These are phyloP conservation scores for Ambrosia trifida DNA, from an alignment of 129 eudicot species.

Conservation along the genomic window DNA sequence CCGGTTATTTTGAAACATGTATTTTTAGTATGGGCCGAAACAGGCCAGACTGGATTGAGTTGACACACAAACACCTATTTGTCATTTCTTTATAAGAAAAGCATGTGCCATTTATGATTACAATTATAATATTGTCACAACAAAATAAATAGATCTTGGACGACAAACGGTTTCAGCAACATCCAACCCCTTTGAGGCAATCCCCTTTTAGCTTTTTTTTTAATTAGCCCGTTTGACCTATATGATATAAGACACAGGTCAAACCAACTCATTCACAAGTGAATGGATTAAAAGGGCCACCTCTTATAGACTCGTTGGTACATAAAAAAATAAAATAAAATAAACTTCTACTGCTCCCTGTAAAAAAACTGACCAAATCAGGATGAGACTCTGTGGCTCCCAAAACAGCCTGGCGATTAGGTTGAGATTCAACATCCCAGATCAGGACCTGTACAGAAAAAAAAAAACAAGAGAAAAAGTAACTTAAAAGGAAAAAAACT, in stretches of 20 bases:
- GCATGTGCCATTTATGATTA: neutral
- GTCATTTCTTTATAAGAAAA: neutral
- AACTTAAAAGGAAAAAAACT: neutral
- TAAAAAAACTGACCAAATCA: constrained; percentile 31
- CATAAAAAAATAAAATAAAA: neutral
- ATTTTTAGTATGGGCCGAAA: neutral
- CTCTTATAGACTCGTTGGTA: neutral
- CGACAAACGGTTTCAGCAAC: neutral
- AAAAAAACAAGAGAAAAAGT: neutral
- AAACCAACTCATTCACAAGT: neutral
- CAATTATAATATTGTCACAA: neutral
- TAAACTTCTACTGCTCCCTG: too few species aligned
- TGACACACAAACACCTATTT: neutral
- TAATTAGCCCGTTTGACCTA: neutral
- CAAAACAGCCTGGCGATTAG: constrained; percentile 36
- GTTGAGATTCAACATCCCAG: constrained; percentile 42
- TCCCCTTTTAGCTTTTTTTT: neutral
- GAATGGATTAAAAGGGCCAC: neutral
- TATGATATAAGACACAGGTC: neutral
- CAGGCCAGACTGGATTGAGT: neutral
- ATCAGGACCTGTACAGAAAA: constrained; percentile 30
- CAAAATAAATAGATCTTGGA: neutral
- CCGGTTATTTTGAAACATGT: neutral
- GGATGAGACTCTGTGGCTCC: constrained; percentile 38
- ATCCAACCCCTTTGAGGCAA: neutral